Percentiles rank a stretch among this genome's conserved stretches.
phyloP scores from a whole-genome alignment of 1,139 yeast species.

The Wickerhamiella infanticola region DNA sequence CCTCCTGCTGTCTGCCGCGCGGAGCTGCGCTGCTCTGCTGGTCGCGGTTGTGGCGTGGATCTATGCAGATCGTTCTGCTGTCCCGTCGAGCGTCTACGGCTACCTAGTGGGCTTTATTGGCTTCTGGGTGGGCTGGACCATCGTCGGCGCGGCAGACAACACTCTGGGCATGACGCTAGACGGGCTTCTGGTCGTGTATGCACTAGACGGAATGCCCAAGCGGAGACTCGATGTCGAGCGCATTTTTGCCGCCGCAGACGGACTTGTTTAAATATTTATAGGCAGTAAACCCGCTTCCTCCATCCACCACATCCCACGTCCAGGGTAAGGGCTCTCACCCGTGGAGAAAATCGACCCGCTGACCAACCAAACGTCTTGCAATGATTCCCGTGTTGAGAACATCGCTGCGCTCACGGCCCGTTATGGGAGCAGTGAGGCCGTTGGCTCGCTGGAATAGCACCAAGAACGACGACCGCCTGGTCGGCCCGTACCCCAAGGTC shows the following conservation, averaged over 20 bases:
- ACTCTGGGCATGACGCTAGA: conserved; percentile 28
- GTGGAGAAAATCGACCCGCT: not conserved
- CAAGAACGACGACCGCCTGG: conserved; percentile 13
- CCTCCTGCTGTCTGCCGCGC: conserved; percentile 25
- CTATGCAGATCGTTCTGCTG: conserved; percentile 23
- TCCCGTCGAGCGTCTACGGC: conserved; percentile 25
- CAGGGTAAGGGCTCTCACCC: too few relatives aligned
- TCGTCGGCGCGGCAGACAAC: conserved; percentile 31
- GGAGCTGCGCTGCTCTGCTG: conserved; percentile 24
- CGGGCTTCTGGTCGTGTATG: conserved; percentile 25
- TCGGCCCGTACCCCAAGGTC: conserved; percentile 36
- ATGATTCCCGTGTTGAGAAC: not conserved
- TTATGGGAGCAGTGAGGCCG: not conserved
- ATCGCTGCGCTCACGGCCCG: not conserved
- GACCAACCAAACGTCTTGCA: conserved; percentile 1
- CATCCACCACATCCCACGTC: too few relatives aligned
- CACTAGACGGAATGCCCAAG: conserved; percentile 22
- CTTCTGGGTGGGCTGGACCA: conserved; percentile 29
- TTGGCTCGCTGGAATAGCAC: not conserved
- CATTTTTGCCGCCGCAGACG: conserved; percentile 11
- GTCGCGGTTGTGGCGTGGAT: conserved; percentile 29
- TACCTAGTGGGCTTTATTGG: conserved; percentile 28
- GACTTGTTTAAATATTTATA: not conserved
- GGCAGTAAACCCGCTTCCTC: too few relatives aligned
- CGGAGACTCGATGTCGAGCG: conserved; percentile 22